Evolutionary conservation across 148 eudicot genomes (phyloP).

Genomic region (Mesembryanthemum crystallinum): DNA sequence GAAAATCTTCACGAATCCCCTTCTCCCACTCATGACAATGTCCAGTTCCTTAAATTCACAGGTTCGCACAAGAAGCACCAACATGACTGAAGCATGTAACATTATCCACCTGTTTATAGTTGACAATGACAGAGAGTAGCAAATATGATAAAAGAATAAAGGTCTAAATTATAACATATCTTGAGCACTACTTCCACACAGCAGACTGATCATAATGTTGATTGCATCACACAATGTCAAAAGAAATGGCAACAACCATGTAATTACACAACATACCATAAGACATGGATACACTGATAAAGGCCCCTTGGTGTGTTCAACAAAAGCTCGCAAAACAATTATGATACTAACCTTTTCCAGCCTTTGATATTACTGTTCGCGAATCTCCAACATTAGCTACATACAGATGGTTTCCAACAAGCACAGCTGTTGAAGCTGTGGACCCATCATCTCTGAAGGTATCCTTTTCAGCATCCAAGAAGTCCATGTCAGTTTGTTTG

Average conservation of each 20-base stretch:
- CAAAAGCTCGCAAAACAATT: constrained; percentile 5
- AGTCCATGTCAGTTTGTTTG: constrained; percentile 67
- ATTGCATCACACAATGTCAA: not conserved
- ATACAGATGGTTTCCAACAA: constrained; percentile 85
- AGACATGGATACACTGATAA: not conserved
- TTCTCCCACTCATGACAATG: not conserved
- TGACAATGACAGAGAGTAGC: not conserved
- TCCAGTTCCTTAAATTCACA: not conserved
- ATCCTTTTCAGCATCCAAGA: constrained; percentile 90
- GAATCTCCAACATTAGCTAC: constrained; percentile 99
- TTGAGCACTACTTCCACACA: not conserved
- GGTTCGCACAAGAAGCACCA: not conserved
- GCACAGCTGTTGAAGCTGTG: constrained; percentile 95
- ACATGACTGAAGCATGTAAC: not conserved
- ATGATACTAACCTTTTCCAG: constrained; percentile 64
- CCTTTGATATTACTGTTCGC: constrained; percentile 78
- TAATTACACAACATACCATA: not conserved
- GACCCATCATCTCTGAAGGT: constrained; percentile 93
- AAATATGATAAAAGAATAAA: not conserved
- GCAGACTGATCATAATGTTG: not conserved
- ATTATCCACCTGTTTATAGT: not conserved
- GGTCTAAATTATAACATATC: not conserved
- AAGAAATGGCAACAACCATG: not conserved
- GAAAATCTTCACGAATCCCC: not conserved
- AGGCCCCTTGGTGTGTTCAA: not conserved